Base-by-base conservation (phyloP, 352 stramenopile genomes). In the Aphanomyces euteiches region DNA sequence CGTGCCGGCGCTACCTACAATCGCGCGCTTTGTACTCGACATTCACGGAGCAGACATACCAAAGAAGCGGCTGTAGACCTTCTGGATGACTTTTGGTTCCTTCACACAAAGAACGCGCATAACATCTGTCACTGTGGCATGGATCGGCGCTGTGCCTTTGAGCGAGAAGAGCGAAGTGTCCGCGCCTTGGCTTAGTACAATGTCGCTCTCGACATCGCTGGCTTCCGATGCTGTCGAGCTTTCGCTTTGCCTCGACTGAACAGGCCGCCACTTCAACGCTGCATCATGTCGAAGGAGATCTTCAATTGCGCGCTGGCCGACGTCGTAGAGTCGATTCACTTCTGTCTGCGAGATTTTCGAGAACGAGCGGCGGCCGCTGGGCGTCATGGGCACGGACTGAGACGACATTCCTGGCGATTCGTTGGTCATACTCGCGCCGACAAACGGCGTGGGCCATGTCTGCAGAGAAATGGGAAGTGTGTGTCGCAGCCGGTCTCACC, bases 71-170 rank as follows among this genome's bases (percentile, higher is more conserved):
- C n/a, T 60, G 37, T 45, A 58, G 17, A 69, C 34, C 6, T 59
- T 15, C 19, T 37, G 54, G 43, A 50, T 28, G n/a, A 34, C 43
- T 47, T 36, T 21, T 0, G 63, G 63, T n/a, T 69, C 10, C 50
- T 69, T 69, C 37, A 36, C 43, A 28, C 47, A 59, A 37, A 69
- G 50, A 17, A 69, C 36, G 0, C 59, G 63, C 63, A 69, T 69
- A 3, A 69, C 63, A 21, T 69, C 63, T 17, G 15, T 28, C 19
- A 58, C 8, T 7, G 7, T 12, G 15, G 50, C 17, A 28, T 19
- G 36, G 15, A 58, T 36, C 8, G 50, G 8, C 17, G 17, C 17
- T 28, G 50, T 58, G 50, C 50, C 50, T 19, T 36, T 19, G 50
- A 58, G 19, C 43, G 43, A 50, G 43, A 50, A 50, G 43, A 50